Base-by-base conservation (phyloP, 345 rosid genomes). In the Corchorus olitorius region DNA sequence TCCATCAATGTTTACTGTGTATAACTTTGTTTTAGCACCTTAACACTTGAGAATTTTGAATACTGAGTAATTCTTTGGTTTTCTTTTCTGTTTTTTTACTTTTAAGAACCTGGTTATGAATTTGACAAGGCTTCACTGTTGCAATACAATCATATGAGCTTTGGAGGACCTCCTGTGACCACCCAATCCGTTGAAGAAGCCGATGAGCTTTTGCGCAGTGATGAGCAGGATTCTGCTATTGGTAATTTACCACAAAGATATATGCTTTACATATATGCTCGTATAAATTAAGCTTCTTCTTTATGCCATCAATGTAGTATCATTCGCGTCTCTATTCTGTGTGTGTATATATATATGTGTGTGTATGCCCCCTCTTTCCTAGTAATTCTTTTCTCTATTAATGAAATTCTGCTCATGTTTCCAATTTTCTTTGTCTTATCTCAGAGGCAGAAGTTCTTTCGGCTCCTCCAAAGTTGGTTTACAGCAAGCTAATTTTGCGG, bases 391-490 rank as follows among this genome's bases (percentile, higher is more conserved):
- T 33, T 69, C 72, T 49, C 49, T 75, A 72, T 3, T 56, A 15
- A 10, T 3, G 0, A 0, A 22, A 45, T 60, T 72, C 45, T 41
- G 45, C 48, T 65, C 70, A 35, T 16, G 15, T 67, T 17, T 75
- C 39, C 39, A 22, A 60, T 45, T 46, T 27, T 60, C 65, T 70
- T 10, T 12, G 4, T 70, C 9, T 4, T 78, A n/a, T 77, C 77
- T 53, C 89, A 96, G 99, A 96, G 82, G 99, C 94, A 50, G 98
- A 93, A 89, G 94, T 96, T 83, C 96, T 96, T 78, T 85, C 97
- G 77, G 99, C 99, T 79, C 98, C 99, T 62, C 99, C 98, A 34
- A 96, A 92, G 88, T 68, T 96, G 89, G 99, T 96, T 6, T 96
- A 96, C 84, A 96, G 94, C 92, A 96, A 87, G 85, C 90, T 93